Evolutionary conservation across 2,329 filamentous ascomycete species (phyloP).

Genomic region (Aspergillaceae sp.): DNA sequence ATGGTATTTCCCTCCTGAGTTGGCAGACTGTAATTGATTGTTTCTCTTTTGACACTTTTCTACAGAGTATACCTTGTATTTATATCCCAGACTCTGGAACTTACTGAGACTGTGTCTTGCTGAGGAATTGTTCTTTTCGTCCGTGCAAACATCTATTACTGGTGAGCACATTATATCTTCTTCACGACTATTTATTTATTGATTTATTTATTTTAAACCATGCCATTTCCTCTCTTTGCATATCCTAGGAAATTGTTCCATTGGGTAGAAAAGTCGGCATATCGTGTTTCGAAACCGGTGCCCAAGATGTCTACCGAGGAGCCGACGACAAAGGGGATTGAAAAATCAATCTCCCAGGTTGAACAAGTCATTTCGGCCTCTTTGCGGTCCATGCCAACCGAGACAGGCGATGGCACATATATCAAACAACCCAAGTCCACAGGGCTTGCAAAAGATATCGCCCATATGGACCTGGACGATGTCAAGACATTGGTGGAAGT

Average conservation of each 20-base stretch:
- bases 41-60: not conserved
- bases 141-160: no score
- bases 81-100: no score
- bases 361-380: constrained; percentile 35
- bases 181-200: no score
- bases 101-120: no score
- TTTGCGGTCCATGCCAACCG: constrained; percentile 33
- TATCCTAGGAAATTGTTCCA: no score
- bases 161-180: no score
- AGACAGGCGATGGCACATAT: constrained; percentile 36
- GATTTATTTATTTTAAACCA: no score
- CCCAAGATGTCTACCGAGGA: constrained; percentile 14
- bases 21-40: not conserved
- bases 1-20: not conserved
- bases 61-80: not conserved
- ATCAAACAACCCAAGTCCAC: constrained; percentile 25
- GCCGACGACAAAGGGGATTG: constrained; percentile 15
- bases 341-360: constrained; percentile 28
- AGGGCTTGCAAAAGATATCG: constrained; percentile 38
- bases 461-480: constrained; percentile 39
- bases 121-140: no score
- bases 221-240: no score
- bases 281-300: no score
- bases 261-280: no score
- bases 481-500: constrained; percentile 33